Base-by-base conservation (phyloP, 257 asterid species). In the Prunella vulgaris region DNA sequence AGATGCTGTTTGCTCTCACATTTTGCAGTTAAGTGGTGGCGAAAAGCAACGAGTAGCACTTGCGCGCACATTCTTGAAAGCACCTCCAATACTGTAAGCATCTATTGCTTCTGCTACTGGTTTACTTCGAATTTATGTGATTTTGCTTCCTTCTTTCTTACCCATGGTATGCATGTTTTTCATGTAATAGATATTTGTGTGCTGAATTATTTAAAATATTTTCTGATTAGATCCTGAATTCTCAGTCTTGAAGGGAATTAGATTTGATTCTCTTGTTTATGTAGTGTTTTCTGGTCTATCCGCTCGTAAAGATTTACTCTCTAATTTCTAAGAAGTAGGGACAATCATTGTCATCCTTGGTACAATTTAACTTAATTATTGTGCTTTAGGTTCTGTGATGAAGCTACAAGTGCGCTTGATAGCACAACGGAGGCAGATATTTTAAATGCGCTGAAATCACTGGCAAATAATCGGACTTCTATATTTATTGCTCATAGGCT, bases 341-440 rank as follows among this genome's bases (percentile, higher is more conserved):
- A 25, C 37, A 56, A 9, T 17, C 75, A 59, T 7, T 52, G 12
- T 49, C 49, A 10, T 18, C 12, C 57, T 60, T 8, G 4, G 18
- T 42, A 44, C 15, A 3, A 49, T 21, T 14, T 21, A 49, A 24
- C 25, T 60, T 63, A 12, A 5, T 74, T 24, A 66, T 68, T 69
- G 28, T 67, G 44, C 32, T 56, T 76, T 64, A 94, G 99, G 96
- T 87, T 94, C 54, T 94, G 99, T 77, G 99, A 94, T 76, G 99
- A 94, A 91, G 99, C 99, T 76, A 94, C 99, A 40, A 94, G 97
- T 80, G 99, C 99, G 28, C 97, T 94, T 69, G 97, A 94, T 53
- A 94, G 97, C 93, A 86, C 99, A 46, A 94, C 97, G 4, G 97
- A 91, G 80, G 95, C 97, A 40, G 99, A 89, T 78, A 94, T 94